Conservation (phyloP, 345 rosid species). For the Geranium brycei region DNA sequence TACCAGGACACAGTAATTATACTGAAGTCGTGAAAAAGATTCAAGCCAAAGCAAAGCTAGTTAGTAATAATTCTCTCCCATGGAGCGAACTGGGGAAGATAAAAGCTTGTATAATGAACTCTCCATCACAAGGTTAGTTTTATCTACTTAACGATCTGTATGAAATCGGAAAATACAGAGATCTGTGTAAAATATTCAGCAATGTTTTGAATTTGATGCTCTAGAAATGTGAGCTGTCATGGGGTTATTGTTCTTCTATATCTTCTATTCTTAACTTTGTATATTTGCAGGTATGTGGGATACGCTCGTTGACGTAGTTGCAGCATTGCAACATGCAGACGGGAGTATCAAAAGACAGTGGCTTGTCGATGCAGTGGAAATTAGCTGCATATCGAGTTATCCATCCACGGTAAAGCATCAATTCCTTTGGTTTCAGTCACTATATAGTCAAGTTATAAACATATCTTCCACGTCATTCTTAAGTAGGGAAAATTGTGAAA, state of each 20-base stretch:
- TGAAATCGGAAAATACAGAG: too few relatives aligned
- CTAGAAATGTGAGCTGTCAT: background rate
- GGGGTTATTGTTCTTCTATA: background rate
- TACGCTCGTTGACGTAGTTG: conserved; percentile 52
- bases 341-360: conserved; percentile 70
- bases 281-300: conserved; percentile 56
- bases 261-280: too few relatives aligned
- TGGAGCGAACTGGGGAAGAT: conserved; percentile 48
- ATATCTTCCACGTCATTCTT: too few relatives aligned
- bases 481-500: too few relatives aligned
- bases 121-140: conserved; percentile 48
- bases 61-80: conserved; percentile 41
- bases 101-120: conserved; percentile 49
- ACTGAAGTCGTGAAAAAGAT: conserved; percentile 41
- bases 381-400: conserved; percentile 62
- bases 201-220: background rate
- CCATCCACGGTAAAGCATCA: conserved; percentile 64
- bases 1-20: conserved; percentile 18
- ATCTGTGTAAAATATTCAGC: too few relatives aligned
- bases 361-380: conserved; percentile 71
- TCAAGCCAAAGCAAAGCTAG: conserved; percentile 63
- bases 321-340: conserved; percentile 52
- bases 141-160: background rate
- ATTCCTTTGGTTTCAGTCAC: background rate
- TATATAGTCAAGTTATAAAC: too few relatives aligned